These are phyloP conservation scores for Gaillardinia entomophila DNA, from an alignment of 805 yeast species.

Conservation along the genomic window DNA sequence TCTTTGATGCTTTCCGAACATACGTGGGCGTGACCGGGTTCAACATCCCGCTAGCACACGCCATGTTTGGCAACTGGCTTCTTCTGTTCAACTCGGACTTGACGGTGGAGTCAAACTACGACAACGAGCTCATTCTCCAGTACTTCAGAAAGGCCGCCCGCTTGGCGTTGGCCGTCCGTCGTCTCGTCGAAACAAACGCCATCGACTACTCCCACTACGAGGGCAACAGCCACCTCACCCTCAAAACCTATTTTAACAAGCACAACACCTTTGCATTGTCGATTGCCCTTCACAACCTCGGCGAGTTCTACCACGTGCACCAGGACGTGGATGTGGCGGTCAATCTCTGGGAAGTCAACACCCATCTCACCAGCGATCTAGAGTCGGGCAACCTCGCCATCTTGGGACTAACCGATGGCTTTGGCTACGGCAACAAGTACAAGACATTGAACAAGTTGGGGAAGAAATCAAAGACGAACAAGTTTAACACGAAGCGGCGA, in stretches of 20 bases:
- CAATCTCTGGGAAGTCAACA: constrained; percentile 16
- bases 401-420: constrained; percentile 15
- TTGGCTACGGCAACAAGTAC: constrained; percentile 14
- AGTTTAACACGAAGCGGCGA: constrained; percentile 14
- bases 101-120: constrained; percentile 10
- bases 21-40: constrained; percentile 10
- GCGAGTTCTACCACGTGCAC: constrained; percentile 13
- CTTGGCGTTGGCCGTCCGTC: constrained; percentile 10
- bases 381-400: constrained; percentile 17
- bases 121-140: constrained; percentile 13
- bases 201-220: constrained; percentile 4
- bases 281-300: constrained; percentile 12
- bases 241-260: constrained; percentile 8
- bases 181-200: constrained; percentile 2
- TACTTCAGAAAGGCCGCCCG: constrained; percentile 16
- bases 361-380: constrained; percentile 13
- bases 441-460: constrained; percentile 14
- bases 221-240: constrained; percentile 3
- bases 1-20: constrained; percentile 11
- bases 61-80: constrained; percentile 21
- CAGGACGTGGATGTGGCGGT: constrained; percentile 12
- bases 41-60: constrained; percentile 16
- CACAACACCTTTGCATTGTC: constrained; percentile 13
- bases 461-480: constrained; percentile 10
- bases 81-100: constrained; percentile 12